These are phyloP conservation scores for Dicorynia guianensis DNA, from an alignment of 306 rosid genomes.

Conservation along the genomic window DNA sequence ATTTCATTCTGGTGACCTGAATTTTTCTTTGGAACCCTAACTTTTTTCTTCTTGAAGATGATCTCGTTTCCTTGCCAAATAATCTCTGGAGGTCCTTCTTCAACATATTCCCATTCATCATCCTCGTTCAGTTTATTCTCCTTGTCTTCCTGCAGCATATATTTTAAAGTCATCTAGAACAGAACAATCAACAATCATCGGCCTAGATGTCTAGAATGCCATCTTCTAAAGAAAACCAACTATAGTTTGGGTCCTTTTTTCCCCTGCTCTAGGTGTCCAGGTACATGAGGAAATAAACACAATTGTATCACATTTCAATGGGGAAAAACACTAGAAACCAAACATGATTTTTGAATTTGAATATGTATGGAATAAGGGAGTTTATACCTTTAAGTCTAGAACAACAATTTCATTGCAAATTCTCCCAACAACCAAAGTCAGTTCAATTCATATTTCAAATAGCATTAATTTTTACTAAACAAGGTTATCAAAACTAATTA, in stretches of 20 bases:
- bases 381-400: background rate
- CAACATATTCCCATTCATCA: conserved; percentile 65
- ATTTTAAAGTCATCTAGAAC: background rate
- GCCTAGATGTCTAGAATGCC: background rate
- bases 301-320: background rate
- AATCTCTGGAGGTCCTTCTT: conserved; percentile 79
- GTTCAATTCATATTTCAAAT: background rate
- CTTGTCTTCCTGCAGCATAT: conserved; percentile 48
- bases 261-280: background rate
- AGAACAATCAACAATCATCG: background rate
- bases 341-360: background rate
- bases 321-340: background rate
- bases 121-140: conserved; percentile 39
- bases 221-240: background rate
- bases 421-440: conserved; percentile 29
- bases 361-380: background rate
- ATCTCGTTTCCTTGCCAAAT: conserved; percentile 92
- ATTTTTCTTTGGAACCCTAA: conserved; percentile 60
- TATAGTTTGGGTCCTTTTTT: background rate
- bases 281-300: background rate
- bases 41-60: conserved; percentile 70
- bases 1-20: conserved; percentile 24
- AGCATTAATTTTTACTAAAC: background rate
- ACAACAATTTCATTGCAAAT: background rate
- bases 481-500: background rate